phyloP scores from a whole-genome alignment of 805 yeast species.

The Kazachstania africana region DNA sequence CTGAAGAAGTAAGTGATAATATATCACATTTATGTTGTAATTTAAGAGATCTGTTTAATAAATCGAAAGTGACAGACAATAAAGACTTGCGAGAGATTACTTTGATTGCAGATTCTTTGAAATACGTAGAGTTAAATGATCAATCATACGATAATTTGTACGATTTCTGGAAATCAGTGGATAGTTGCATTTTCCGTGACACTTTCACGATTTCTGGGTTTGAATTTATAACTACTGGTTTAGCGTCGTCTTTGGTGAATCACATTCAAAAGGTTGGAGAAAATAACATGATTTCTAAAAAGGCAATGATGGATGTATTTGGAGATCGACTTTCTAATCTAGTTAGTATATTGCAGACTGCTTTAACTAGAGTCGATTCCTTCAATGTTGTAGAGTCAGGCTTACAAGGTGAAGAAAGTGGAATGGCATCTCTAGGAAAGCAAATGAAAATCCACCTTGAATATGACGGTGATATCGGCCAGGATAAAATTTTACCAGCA shows the following conservation, averaged over 20 bases:
- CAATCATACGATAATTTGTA: conserved; percentile 24
- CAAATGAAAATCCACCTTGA: conserved; percentile 52
- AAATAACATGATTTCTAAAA: conserved; percentile 8
- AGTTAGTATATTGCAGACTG: conserved; percentile 55
- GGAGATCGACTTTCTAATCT: conserved; percentile 30
- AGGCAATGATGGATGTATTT: conserved; percentile 34
- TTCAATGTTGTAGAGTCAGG: conserved; percentile 47
- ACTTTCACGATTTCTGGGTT: conserved; percentile 46
- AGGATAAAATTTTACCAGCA: conserved; percentile 17
- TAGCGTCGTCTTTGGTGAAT: conserved; percentile 30
- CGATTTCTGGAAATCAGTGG: conserved; percentile 30
- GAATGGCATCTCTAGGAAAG: conserved; percentile 54
- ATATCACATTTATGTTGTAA: conserved; percentile 7
- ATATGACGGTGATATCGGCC: conserved; percentile 24
- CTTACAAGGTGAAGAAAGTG: conserved; percentile 27
- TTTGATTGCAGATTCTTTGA: conserved; percentile 5
- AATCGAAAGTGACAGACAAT: conserved; percentile 14
- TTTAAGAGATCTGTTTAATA: conserved; percentile 10
- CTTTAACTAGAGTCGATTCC: conserved; percentile 60
- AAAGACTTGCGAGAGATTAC: conserved; percentile 6
- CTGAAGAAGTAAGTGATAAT: conserved; percentile 2
- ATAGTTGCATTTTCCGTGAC: conserved; percentile 24
- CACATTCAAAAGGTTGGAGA: not conserved
- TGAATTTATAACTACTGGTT: conserved; percentile 62
- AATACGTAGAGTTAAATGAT: conserved; percentile 12